Evolutionary conservation across 2,329 filamentous ascomycete genomes (phyloP).

Genomic region (Dactylella cylindrospora): DNA sequence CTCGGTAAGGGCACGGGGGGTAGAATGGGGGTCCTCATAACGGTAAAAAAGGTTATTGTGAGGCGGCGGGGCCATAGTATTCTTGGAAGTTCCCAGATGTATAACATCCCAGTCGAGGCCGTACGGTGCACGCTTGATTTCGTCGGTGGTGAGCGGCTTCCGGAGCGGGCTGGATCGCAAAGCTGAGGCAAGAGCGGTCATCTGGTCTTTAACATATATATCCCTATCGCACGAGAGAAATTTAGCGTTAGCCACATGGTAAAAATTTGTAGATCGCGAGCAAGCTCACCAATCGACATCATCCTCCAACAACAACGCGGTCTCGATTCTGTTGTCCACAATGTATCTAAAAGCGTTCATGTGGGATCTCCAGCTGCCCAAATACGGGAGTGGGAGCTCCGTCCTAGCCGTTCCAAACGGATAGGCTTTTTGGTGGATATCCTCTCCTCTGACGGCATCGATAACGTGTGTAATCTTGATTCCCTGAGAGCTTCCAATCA

Average conservation of each 20-base stretch:
- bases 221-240: constrained; percentile 14
- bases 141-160: constrained; percentile 33
- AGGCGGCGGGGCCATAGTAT: constrained; percentile 39
- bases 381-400: constrained; percentile 30
- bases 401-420: constrained; percentile 32
- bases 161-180: constrained; percentile 30
- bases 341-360: constrained; percentile 44
- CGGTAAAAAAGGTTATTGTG: constrained; percentile 33
- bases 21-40: constrained; percentile 30
- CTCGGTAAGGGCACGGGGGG: constrained; percentile 20
- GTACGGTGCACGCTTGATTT: constrained; percentile 28
- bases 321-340: constrained; percentile 39
- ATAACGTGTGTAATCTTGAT: constrained; percentile 28
- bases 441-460: constrained; percentile 38
- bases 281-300: constrained; percentile 34
- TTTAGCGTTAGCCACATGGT: background rate
- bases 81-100: constrained; percentile 38
- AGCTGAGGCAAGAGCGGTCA: constrained; percentile 24
- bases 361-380: constrained; percentile 41
- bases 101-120: constrained; percentile 44
- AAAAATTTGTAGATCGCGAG: background rate
- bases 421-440: constrained; percentile 36
- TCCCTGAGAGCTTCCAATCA: constrained; percentile 28
- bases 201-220: constrained; percentile 36
- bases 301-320: constrained; percentile 31